These are phyloP conservation scores for Ascochyta koolunga DNA, from an alignment of 2,329 filamentous ascomycete genomes.

Conservation along the genomic window DNA sequence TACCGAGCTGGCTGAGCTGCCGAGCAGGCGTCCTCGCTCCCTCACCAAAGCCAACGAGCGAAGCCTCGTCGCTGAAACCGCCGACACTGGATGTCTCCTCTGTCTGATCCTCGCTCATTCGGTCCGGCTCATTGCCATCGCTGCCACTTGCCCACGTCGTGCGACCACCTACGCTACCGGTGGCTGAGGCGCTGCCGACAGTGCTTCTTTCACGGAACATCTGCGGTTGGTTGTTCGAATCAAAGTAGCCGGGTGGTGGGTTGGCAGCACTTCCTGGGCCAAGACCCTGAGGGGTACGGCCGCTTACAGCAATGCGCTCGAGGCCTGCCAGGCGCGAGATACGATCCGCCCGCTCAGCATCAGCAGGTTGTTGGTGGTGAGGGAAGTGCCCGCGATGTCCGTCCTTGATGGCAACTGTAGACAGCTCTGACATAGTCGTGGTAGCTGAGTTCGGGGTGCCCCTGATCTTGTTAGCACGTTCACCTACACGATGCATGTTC, in stretches of 20 bases:
- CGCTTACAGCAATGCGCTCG: slow-evolving; percentile 81
- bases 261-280: slow-evolving; percentile 52
- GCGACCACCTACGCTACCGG: slow-evolving; percentile 73
- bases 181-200: slow-evolving; percentile 88
- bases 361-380: slow-evolving; percentile 71
- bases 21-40: slow-evolving; percentile 69
- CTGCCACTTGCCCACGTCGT: slow-evolving; percentile 72
- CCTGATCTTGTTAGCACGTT: slow-evolving; percentile 52
- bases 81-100: slow-evolving; percentile 69
- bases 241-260: slow-evolving; percentile 72
- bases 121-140: slow-evolving; percentile 67
- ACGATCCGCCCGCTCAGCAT: slow-evolving; percentile 91
- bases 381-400: slow-evolving; percentile 84
- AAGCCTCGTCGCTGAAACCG: slow-evolving; percentile 86
- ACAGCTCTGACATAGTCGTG: slow-evolving; percentile 88
- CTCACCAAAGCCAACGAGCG: slow-evolving; percentile 89
- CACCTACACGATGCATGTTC: not conserved
- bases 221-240: slow-evolving; percentile 70
- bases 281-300: slow-evolving; percentile 57
- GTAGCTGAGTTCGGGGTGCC: slow-evolving; percentile 93
- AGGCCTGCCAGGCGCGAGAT: slow-evolving; percentile 94
- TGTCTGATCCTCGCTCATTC: slow-evolving; percentile 71
- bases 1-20: slow-evolving; percentile 73
- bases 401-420: slow-evolving; percentile 95
- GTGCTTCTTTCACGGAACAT: slow-evolving; percentile 80